These are phyloP conservation scores for Penicillium hordei DNA, from an alignment of 2,329 filamentous ascomycete species.

Conservation along the genomic window DNA sequence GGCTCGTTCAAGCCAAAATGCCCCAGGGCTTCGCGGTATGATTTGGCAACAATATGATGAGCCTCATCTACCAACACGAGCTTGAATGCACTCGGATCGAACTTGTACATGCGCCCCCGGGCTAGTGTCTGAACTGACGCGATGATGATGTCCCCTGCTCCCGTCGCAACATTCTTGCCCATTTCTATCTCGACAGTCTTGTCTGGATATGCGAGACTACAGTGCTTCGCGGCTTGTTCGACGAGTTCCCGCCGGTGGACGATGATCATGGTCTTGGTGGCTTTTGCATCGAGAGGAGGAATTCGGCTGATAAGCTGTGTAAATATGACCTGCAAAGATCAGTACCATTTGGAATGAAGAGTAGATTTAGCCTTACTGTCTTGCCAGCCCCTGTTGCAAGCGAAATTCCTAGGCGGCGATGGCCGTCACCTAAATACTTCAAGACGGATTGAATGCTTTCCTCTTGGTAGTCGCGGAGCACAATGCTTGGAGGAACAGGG, in stretches of 20 bases:
- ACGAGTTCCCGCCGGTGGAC: constrained; percentile 92
- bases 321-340: constrained; percentile 72
- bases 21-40: constrained; percentile 72
- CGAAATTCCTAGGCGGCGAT: constrained; percentile 79
- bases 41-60: constrained; percentile 86
- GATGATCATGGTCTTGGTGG: constrained; percentile 80
- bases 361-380: constrained; percentile 58
- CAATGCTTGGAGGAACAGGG: constrained; percentile 44
- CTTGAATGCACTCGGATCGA: constrained; percentile 77
- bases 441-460: constrained; percentile 86
- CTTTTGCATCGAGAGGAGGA: constrained; percentile 53
- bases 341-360: neutral
- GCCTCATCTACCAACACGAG: constrained; percentile 93
- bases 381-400: constrained; percentile 87
- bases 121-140: constrained; percentile 85
- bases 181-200: constrained; percentile 89
- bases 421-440: constrained; percentile 64
- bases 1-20: constrained; percentile 70
- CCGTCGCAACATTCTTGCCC: constrained; percentile 73
- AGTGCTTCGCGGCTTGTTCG: constrained; percentile 88
- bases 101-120: constrained; percentile 77
- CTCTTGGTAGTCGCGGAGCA: constrained; percentile 81
- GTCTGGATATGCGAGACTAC: constrained; percentile 72
- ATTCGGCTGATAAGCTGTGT: constrained; percentile 88
- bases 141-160: constrained; percentile 85